Conservation (phyloP, 2,329 filamentous ascomycete species). For the Aspergillus sp. region DNA sequence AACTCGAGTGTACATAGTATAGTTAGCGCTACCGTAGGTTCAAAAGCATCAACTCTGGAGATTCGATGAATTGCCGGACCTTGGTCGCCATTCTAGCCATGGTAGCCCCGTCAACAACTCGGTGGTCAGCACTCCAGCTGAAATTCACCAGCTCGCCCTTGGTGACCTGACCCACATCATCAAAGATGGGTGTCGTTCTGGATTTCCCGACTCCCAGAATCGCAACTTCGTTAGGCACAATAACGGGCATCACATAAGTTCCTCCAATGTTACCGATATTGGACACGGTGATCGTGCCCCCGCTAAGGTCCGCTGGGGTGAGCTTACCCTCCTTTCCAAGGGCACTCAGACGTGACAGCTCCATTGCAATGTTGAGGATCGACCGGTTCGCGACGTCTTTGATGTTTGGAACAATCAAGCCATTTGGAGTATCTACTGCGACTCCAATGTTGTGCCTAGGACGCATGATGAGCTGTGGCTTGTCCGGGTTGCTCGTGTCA, state of each 20-base stretch:
- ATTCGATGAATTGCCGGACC: conserved; percentile 71
- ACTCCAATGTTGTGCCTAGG: conserved; percentile 90
- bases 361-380: conserved; percentile 69
- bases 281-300: conserved; percentile 89
- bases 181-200: conserved; percentile 73
- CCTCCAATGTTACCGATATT: conserved; percentile 96
- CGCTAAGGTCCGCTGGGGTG: conserved; percentile 64
- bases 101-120: conserved; percentile 89
- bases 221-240: conserved; percentile 83
- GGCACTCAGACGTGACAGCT: conserved; percentile 65
- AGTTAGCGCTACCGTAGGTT: conserved; percentile 56
- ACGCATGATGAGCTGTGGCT: conserved; percentile 70
- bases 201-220: conserved; percentile 85
- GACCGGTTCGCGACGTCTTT: conserved; percentile 72
- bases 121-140: conserved; percentile 94
- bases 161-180: conserved; percentile 52
- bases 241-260: conserved; percentile 82
- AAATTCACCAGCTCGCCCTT: conserved; percentile 79
- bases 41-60: conserved; percentile 80
- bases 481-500: conserved; percentile 55
- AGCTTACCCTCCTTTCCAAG: conserved; percentile 72
- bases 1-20: background rate
- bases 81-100: conserved; percentile 84
- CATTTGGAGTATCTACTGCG: conserved; percentile 86
- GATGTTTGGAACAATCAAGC: conserved; percentile 86